Evolutionary conservation across 306 rosid genomes (phyloP), one percentile per base, ranked within the genome.

Genomic region (peach (Prunus persica)): DNA sequence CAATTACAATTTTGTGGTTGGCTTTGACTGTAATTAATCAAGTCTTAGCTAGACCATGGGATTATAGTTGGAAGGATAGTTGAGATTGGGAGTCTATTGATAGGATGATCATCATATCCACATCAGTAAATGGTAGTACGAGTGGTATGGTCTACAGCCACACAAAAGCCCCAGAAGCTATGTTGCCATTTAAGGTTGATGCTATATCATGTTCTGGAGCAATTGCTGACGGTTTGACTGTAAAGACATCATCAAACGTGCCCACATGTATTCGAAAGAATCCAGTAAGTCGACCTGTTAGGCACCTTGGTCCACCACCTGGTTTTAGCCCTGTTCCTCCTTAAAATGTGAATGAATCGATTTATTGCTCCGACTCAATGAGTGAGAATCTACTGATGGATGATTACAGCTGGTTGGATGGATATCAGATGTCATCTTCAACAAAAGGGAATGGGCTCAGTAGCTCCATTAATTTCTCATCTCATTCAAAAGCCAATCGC

Each of bases 401-500:
- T 71, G 96, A 95, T 82, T 95, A 95, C 85, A 85, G 97, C 82
- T 95, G 99, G 99, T 84, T 95, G 89, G 97, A 92, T 89, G 99
- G 99, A 81, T 91, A 95, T 90, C 96, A 95, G 71, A 64, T 87
- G 71, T 91, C 95, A 61, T 76, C 91, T 54, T 83, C 93, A 71
- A 76, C 83, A n/a, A 87, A 79, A 67, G 88, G 83, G 76, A 55
- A 85, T 66, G 86, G 75, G 47, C 65, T 82, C 54, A 77, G 65
- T 84, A 84, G 80, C 81, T 80, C 87, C 54, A 54, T 81, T 38
- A 73, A 78, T 63, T 84, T 75, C 68, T 73, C 88, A 10, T 51
- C 87, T 60, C 86, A 80, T 47, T 75, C 87, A 71, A 87, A 85
- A 80, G 32, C 79, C 65, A 87, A 64, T 75, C 90, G 66, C 73